phyloP scores from a whole-genome alignment of 768 basidiomycete species.

The Panaeolus papilionaceus region DNA sequence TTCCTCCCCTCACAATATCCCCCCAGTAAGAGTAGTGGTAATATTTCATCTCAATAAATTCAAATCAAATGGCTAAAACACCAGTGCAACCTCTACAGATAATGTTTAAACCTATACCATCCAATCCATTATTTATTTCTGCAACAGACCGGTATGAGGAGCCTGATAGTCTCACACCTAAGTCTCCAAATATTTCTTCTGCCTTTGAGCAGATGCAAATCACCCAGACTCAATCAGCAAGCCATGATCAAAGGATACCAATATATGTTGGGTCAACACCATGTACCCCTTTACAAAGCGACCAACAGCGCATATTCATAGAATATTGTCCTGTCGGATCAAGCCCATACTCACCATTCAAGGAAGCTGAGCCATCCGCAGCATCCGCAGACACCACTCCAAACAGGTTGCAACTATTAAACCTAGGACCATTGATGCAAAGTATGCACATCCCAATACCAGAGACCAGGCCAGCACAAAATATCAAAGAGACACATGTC shows the following conservation, averaged over 20 bases:
- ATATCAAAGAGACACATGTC: background rate
- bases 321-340: background rate
- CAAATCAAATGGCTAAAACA: background rate
- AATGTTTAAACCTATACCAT: slow-evolving; percentile 7
- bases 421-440: background rate
- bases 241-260: background rate
- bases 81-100: background rate
- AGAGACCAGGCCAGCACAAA: background rate
- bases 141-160: background rate
- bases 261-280: background rate
- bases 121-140: slow-evolving; percentile 6
- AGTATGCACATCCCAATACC: background rate
- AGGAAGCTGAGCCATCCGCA: background rate
- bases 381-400: background rate
- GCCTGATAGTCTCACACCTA: background rate
- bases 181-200: background rate
- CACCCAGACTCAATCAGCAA: background rate
- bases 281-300: background rate
- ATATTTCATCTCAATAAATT: background rate
- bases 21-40: slow-evolving; percentile 6
- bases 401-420: background rate
- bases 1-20: background rate
- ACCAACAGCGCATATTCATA: background rate
- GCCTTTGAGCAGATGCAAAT: background rate
- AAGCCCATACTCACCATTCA: background rate